phyloP scores from a whole-genome alignment of 768 basidiomycete species.

The Leccinum arenicola region DNA sequence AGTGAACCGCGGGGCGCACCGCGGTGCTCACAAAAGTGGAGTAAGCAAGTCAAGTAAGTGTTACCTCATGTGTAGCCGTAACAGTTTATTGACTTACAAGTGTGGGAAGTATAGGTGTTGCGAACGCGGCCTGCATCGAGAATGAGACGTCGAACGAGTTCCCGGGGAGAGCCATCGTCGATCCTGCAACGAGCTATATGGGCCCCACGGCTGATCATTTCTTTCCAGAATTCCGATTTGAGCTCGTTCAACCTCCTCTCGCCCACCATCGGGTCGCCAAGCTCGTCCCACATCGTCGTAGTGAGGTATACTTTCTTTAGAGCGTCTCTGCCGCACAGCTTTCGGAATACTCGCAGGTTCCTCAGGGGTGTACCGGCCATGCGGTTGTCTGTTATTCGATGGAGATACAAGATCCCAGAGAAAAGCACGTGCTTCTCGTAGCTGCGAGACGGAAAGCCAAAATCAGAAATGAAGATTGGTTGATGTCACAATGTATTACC shows the following conservation, averaged over 20 bases:
- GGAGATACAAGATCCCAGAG: conserved; percentile 39
- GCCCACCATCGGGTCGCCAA: conserved; percentile 23
- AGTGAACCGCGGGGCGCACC: no score
- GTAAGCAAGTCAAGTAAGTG: no score
- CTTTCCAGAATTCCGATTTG: no score
- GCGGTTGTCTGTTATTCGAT: conserved; percentile 39
- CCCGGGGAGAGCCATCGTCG: no score
- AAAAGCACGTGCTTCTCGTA: conserved; percentile 15
- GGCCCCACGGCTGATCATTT: no score
- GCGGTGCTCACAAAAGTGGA: no score
- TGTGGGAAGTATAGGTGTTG: no score
- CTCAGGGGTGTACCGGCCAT: conserved; percentile 33
- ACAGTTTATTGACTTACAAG: no score
- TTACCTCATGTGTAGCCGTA: no score
- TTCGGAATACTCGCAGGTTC: conserved; percentile 33
- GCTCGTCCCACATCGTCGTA: conserved; percentile 28
- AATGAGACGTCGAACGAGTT: no score
- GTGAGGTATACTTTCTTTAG: conserved; percentile 32
- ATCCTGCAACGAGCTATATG: no score
- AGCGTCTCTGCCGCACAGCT: conserved; percentile 28
- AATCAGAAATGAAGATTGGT: neutral
- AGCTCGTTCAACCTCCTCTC: conserved; percentile 9
- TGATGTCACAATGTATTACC: neutral
- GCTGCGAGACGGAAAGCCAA: neutral
- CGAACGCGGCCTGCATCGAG: no score